A percentile compares a stretch with the other conserved stretches of the same genome.
Conservation (phyloP, 345 rosid species). For the Geranium brycei region DNA sequence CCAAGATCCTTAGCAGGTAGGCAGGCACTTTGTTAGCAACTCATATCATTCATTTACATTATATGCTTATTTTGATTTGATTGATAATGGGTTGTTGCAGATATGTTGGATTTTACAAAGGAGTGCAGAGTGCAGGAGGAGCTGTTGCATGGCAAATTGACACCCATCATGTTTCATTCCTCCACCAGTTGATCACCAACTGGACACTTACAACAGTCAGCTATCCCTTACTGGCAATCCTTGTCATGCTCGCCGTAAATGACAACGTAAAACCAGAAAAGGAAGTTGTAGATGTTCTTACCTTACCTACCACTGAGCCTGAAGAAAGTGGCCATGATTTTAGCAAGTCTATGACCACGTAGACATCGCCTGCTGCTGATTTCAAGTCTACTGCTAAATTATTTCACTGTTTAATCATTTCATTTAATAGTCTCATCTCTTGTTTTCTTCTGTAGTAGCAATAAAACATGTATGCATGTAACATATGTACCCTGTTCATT, state of each 20-base stretch:
- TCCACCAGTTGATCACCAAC: slow-evolving; percentile 47
- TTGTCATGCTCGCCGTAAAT: slow-evolving; percentile 55
- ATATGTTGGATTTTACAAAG: slow-evolving; percentile 81
- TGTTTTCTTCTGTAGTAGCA: background rate
- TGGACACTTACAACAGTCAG: slow-evolving; percentile 80
- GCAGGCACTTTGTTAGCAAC: too few species aligned
- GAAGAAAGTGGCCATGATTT: background rate
- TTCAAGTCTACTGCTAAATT: background rate
- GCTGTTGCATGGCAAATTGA: slow-evolving; percentile 97
- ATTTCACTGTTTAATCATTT: too few species aligned
- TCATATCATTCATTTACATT: too few species aligned
- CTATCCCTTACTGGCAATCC: slow-evolving; percentile 55
- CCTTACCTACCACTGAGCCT: background rate
- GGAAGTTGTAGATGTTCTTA: background rate
- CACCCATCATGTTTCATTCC: slow-evolving; percentile 41
- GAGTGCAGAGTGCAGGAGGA: slow-evolving; percentile 92
- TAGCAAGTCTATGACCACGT: background rate
- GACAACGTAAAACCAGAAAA: slow-evolving; percentile 14
- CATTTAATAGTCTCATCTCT: too few species aligned
- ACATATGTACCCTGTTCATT: too few species aligned
- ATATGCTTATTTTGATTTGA: too few species aligned
- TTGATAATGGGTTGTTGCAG: slow-evolving; percentile 14
- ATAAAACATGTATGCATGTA: too few species aligned
- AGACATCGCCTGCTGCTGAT: too few species aligned
- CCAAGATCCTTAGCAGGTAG: slow-evolving; percentile 73